Conservation (phyloP, 2,329 filamentous ascomycete genomes). For the Pseudocercospora macadamiae region DNA sequence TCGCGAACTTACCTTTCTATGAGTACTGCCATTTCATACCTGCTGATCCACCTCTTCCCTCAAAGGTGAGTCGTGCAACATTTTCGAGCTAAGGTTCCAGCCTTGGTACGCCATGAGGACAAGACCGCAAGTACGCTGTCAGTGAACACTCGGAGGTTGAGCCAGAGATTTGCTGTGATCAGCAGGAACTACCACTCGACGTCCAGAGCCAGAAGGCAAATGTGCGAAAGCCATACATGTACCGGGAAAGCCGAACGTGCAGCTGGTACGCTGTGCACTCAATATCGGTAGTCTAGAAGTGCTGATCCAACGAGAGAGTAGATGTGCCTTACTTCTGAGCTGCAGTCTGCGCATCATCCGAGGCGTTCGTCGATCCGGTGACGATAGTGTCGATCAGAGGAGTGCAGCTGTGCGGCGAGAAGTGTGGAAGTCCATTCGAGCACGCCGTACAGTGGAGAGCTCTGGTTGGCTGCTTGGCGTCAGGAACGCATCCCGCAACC, state of each 20-base stretch:
- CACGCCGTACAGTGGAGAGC: neutral
- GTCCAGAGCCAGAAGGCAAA: neutral
- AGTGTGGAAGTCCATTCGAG: neutral
- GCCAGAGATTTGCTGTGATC: neutral
- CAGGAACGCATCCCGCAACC: neutral
- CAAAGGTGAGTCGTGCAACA: neutral
- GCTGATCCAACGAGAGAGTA: neutral
- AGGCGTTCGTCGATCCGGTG: constrained; percentile 1
- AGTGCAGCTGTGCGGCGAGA: neutral
- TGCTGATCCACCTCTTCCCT: neutral
- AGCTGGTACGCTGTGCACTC: neutral
- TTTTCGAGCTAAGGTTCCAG: neutral
- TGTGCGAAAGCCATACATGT: neutral
- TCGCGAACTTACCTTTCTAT: neutral
- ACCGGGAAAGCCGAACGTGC: neutral
- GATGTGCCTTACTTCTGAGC: neutral
- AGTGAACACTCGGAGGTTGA: neutral
- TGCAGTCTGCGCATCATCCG: neutral
- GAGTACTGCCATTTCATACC: neutral
- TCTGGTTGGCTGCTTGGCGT: neutral
- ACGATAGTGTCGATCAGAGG: neutral
- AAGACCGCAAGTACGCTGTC: neutral
- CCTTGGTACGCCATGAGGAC: neutral
- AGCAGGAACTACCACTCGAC: neutral
- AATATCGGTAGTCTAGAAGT: neutral